Percentiles rank a stretch among this genome's conserved stretches.
phyloP scores from a whole-genome alignment of 2,329 filamentous ascomycete species.

The Ceratocystis destructans region DNA sequence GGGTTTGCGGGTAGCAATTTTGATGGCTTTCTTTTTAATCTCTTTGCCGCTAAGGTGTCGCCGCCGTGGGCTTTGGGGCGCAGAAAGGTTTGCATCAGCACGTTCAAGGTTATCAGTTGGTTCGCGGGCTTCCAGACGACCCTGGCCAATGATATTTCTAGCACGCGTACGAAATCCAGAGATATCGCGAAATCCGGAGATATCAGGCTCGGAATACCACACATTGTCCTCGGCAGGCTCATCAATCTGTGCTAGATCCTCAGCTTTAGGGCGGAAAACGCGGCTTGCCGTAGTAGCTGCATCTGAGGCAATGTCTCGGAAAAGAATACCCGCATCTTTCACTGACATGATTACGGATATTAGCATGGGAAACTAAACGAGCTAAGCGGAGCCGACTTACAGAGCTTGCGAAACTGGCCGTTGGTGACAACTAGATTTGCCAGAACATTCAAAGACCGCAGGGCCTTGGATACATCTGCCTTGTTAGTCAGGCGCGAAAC shows the following conservation, averaged over 20 bases:
- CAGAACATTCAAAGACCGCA: conserved; percentile 75
- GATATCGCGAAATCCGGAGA: conserved; percentile 57
- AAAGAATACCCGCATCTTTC: conserved; percentile 63
- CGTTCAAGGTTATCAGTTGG: conserved; percentile 42
- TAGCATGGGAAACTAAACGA: conserved; percentile 10
- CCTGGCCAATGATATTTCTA: conserved; percentile 51
- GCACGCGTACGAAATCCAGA: conserved; percentile 55
- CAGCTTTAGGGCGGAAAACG: conserved; percentile 62
- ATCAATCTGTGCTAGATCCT: conserved; percentile 65
- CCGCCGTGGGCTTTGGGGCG: no score
- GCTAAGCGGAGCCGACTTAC: conserved; percentile 37
- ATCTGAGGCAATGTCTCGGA: conserved; percentile 86
- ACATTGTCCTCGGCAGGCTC: conserved; percentile 76
- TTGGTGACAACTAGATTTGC: conserved; percentile 87
- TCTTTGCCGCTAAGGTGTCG: not conserved
- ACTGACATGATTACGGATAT: conserved; percentile 31
- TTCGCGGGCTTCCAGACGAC: conserved; percentile 46
- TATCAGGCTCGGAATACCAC: conserved; percentile 77
- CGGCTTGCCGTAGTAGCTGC: conserved; percentile 66
- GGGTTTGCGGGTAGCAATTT: conserved; percentile 31
- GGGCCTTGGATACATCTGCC: conserved; percentile 69
- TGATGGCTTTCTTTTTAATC: conserved; percentile 26
- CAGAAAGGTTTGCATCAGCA: conserved; percentile 27
- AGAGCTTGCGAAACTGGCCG: conserved; percentile 83
- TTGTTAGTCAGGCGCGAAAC: conserved; percentile 62